These are phyloP conservation scores for Nyctanthes arbortristis DNA, from an alignment of 257 asterid genomes.

Conservation along the genomic window DNA sequence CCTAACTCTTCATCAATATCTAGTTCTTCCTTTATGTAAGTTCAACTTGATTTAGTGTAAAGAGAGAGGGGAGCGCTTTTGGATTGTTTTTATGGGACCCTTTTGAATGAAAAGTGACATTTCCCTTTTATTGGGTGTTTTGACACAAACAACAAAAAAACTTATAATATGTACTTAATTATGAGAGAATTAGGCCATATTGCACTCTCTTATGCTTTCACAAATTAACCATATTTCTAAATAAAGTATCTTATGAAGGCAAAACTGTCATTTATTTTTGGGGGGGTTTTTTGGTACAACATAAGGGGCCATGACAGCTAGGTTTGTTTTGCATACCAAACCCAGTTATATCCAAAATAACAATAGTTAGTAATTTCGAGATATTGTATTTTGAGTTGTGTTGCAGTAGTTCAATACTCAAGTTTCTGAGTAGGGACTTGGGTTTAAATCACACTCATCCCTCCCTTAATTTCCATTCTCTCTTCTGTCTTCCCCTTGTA, in stretches of 20 bases:
- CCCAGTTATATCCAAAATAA: too few species aligned
- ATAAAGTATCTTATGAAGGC: constrained; percentile 18
- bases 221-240: constrained; percentile 23
- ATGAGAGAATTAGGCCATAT: constrained; percentile 23
- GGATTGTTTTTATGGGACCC: constrained; percentile 38
- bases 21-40: constrained; percentile 35
- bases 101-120: constrained; percentile 31
- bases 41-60: constrained; percentile 42
- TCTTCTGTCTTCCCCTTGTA: too few species aligned
- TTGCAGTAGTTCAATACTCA: too few species aligned
- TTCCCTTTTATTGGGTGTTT: constrained; percentile 33
- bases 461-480: too few species aligned
- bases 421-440: too few species aligned
- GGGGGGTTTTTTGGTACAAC: background rate
- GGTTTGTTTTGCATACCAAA: background rate
- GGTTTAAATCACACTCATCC: too few species aligned
- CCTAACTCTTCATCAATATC: constrained; percentile 38
- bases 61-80: constrained; percentile 57
- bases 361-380: too few species aligned
- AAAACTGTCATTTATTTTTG: constrained; percentile 10
- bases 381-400: too few species aligned
- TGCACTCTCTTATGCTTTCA: constrained; percentile 23
- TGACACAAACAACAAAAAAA: constrained; percentile 58
- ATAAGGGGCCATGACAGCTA: background rate
- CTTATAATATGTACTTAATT: constrained; percentile 37